Evolutionary conservation across 1,284 basidiomycete species (phyloP).

Genomic region (Leccinum fuscescens): DNA sequence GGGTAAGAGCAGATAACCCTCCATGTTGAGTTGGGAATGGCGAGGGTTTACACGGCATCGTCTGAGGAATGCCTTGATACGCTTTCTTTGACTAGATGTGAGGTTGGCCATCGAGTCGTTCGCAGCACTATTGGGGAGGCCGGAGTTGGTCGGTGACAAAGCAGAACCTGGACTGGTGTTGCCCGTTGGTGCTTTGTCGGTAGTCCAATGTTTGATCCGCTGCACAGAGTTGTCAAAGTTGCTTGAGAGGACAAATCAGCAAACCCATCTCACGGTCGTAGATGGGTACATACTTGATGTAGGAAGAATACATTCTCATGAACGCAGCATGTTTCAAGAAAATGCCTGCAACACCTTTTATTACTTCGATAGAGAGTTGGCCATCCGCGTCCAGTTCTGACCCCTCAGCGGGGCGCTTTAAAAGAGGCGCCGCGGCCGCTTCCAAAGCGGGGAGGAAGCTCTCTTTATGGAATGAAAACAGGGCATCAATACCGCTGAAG

Average conservation of each 20-base stretch:
- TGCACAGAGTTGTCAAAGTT: conserved; percentile 91
- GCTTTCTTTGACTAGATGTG: conserved; percentile 77
- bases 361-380: conserved; percentile 70
- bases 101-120: conserved; percentile 45
- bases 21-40: conserved; percentile 95
- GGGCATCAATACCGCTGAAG: conserved; percentile 87
- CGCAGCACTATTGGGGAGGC: conserved; percentile 48
- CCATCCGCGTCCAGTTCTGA: conserved; percentile 68
- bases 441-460: conserved; percentile 91
- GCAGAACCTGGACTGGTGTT: conserved; percentile 41
- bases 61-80: conserved; percentile 86
- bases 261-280: conserved; percentile 2
- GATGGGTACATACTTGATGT: conserved; percentile 77
- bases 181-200: conserved; percentile 46
- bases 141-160: conserved; percentile 58
- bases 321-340: conserved; percentile 93
- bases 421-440: conserved; percentile 65
- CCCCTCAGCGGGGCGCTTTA: conserved; percentile 47
- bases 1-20: conserved; percentile 91
- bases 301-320: conserved; percentile 96
- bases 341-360: conserved; percentile 82
- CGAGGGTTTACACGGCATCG: conserved; percentile 80
- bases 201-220: conserved; percentile 81
- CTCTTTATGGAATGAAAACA: conserved; percentile 90
- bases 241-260: conserved; percentile 39